Conservation (phyloP, 495 filamentous ascomycete genomes). For the Pseudotulostoma volvatum region DNA sequence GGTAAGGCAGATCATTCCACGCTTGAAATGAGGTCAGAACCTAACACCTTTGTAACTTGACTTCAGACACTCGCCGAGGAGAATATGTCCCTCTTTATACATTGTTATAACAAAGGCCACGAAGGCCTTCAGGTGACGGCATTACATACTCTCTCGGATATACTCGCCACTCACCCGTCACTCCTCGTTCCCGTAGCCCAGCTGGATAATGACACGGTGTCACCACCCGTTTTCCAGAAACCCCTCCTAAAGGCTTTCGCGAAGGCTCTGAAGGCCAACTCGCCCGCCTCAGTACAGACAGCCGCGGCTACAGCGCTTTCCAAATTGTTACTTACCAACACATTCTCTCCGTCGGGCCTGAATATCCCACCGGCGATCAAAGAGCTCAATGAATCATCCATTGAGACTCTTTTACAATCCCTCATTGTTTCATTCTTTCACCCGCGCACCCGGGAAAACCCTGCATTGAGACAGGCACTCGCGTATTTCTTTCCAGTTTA, state of each 20-base stretch:
- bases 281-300: constrained; percentile 57
- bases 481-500: constrained; percentile 96
- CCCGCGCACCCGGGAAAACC: constrained; percentile 66
- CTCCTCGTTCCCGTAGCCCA: constrained; percentile 39
- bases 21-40: neutral
- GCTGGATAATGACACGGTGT: constrained; percentile 24
- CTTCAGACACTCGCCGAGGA: constrained; percentile 65
- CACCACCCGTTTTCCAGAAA: constrained; percentile 32
- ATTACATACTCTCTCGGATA: constrained; percentile 84
- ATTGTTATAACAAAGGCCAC: constrained; percentile 89
- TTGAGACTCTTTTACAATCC: constrained; percentile 59
- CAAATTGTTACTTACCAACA: constrained; percentile 63
- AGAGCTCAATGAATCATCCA: constrained; percentile 25
- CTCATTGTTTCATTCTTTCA: constrained; percentile 82
- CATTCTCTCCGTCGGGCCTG: constrained; percentile 26
- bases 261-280: constrained; percentile 53
- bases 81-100: constrained; percentile 85
- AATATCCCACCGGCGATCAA: constrained; percentile 30
- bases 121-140: constrained; percentile 76
- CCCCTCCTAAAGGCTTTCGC: constrained; percentile 62
- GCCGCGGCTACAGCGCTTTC: constrained; percentile 67
- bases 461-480: constrained; percentile 73
- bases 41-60: constrained; percentile 1
- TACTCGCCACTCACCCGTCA: constrained; percentile 71
- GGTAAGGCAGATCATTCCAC: constrained; percentile 28